phyloP scores from a whole-genome alignment of 257 asterid species.

The Gynochthodes officinalis region DNA sequence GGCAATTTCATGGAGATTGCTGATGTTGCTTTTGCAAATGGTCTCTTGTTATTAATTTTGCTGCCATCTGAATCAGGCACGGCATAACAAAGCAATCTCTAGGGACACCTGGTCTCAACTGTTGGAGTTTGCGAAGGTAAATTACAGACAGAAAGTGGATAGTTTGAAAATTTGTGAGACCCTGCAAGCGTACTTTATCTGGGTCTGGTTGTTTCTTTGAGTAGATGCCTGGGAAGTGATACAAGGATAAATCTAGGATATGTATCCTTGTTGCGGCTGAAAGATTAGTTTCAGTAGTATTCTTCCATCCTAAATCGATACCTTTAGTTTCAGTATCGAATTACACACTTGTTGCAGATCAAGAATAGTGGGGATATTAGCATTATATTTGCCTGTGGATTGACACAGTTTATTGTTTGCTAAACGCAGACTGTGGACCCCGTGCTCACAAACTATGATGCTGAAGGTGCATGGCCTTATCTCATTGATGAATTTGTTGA shows the following conservation, averaged over 20 bases:
- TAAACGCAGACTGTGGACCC: conserved; percentile 80
- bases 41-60: not conserved
- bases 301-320: not conserved
- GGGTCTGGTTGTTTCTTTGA: not conserved
- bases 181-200: not conserved
- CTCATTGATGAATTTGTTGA: conserved; percentile 97
- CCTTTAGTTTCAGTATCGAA: not conserved
- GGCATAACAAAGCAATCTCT: conserved; percentile 95
- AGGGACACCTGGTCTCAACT: conserved; percentile 99
- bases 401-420: not conserved
- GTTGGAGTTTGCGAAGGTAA: conserved; percentile 95
- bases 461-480: conserved; percentile 99
- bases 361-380: not conserved
- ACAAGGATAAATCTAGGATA: not conserved
- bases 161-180: not conserved
- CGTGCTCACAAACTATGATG: conserved; percentile 78
- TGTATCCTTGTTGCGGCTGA: not conserved
- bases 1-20: not conserved
- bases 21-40: not conserved
- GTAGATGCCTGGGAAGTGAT: too few species aligned
- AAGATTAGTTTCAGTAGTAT: not conserved
- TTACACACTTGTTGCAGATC: not conserved
- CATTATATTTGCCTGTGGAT: not conserved
- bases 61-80: conserved; percentile 53
- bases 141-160: not conserved